Percentiles rank a stretch among this genome's conserved stretches.
These are phyloP conservation scores for Yamadazyma buinensis DNA, from an alignment of 1,139 yeast species.

Conservation along the genomic window DNA sequence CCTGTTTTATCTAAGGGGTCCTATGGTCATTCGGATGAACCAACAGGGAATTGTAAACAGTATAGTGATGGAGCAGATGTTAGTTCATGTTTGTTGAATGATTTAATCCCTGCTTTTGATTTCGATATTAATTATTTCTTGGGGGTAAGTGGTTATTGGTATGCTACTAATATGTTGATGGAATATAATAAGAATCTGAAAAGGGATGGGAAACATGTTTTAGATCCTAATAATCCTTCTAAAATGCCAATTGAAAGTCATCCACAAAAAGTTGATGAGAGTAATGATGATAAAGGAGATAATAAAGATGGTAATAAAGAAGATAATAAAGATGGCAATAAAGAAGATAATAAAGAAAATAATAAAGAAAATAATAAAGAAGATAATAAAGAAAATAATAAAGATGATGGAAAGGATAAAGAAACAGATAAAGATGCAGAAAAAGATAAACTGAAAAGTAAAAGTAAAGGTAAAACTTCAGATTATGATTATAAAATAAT, in stretches of 20 bases:
- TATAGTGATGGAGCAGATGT: slow-evolving; percentile 27
- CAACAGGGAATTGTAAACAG: slow-evolving; percentile 25
- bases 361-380: not conserved
- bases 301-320: not conserved
- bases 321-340: not conserved
- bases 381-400: not conserved
- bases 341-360: not conserved
- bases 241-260: not conserved
- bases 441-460: not conserved
- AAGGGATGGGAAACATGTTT: slow-evolving; percentile 6
- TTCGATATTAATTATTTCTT: slow-evolving; percentile 64
- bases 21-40: slow-evolving; percentile 19
- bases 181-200: slow-evolving; percentile 17
- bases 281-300: not conserved
- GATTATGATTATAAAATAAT: slow-evolving; percentile 38
- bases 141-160: slow-evolving; percentile 85
- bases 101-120: slow-evolving; percentile 63
- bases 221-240: not conserved
- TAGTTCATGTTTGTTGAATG: slow-evolving; percentile 50
- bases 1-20: slow-evolving; percentile 46
- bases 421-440: not conserved
- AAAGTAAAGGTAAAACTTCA: slow-evolving; percentile 6
- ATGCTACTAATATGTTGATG: slow-evolving; percentile 52
- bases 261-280: too few relatives aligned
- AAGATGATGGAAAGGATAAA: not conserved